Evolutionary conservation across 257 asterid genomes (phyloP), one percentile per base, ranked within the genome.

Genomic region (Osmanthus fragrans): DNA sequence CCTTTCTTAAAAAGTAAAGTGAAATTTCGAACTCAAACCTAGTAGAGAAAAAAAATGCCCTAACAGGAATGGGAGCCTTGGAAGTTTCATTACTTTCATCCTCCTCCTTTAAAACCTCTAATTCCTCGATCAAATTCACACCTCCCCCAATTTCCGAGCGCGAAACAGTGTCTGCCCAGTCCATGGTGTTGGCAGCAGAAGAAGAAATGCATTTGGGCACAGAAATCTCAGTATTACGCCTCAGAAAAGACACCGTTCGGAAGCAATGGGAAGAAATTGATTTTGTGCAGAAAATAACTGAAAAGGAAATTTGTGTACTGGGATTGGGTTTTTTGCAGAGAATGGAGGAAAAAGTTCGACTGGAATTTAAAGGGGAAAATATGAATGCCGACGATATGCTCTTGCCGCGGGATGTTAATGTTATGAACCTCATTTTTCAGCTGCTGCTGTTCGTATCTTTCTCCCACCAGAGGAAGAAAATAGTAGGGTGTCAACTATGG

Each of bases 31-130:
- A 67, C 56, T 29, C 79, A 54, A 82, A 95, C 99, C 99, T 93
- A 56, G 97, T 95, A 76, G 98, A 91, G 92, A 91, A 87, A 89
- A 95, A 89, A 81, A 84, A 95, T 69, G 99, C 99, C 85, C 96
- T 90, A 79, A 95, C 99, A 15, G 99, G 88, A 73, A 94, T 86
- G 76, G 84, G 77, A 77, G 85, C 76, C 23, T 76, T 80, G 54
- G 89, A 68, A 70, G 81, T 83, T 66, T 82, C 87, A 42, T 36
- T 54, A 56, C 37, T 60, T 19, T 80, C 82, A 27, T 87, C 92
- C 71, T 63, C 85, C 80, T 70, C 88, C 47, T 5, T 58, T 78
- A 56, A 21, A 58, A 58, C 84, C 65, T 74, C 82, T 13, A 27
- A 73, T 77, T 76, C 70, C 36, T 70, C 73, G 60, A 27, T 68